These are phyloP conservation scores for Cryphonectria japonica DNA, from an alignment of 2,329 filamentous ascomycete genomes.

Conservation along the genomic window DNA sequence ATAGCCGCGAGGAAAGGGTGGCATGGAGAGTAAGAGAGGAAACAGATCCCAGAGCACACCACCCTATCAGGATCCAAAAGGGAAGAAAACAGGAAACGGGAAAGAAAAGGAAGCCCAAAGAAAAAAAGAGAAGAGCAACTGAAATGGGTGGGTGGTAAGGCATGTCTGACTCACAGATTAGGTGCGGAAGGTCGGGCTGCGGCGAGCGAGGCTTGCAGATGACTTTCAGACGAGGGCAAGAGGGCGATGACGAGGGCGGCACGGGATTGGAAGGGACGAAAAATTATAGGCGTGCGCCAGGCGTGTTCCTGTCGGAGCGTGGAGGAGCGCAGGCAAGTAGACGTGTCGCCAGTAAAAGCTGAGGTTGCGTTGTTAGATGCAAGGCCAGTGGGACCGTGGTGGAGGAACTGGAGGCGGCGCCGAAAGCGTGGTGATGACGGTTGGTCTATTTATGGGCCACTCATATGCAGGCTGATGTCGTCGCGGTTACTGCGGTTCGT, in stretches of 20 bases:
- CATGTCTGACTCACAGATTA: slow-evolving; percentile 38
- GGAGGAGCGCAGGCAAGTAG: slow-evolving; percentile 30
- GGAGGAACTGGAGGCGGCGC: slow-evolving; percentile 34
- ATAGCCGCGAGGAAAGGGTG: background rate
- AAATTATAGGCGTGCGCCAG: slow-evolving; percentile 34
- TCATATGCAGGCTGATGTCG: slow-evolving; percentile 26
- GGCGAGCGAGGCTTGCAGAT: slow-evolving; percentile 27
- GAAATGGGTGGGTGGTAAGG: slow-evolving; percentile 23
- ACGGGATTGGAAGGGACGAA: slow-evolving; percentile 35
- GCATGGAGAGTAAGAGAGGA: background rate
- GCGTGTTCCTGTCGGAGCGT: slow-evolving; percentile 33
- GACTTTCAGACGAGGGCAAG: slow-evolving; percentile 21
- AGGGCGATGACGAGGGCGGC: slow-evolving; percentile 29
- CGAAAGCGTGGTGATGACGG: slow-evolving; percentile 32
- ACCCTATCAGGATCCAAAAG: slow-evolving; percentile 3
- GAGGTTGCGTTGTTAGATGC: slow-evolving; percentile 26
- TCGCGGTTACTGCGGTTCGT: slow-evolving; percentile 21
- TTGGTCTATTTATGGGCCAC: slow-evolving; percentile 31
- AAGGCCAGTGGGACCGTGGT: slow-evolving; percentile 27
- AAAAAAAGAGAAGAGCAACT: slow-evolving; percentile 9
- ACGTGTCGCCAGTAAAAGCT: slow-evolving; percentile 31
- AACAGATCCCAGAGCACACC: background rate
- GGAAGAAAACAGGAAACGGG: slow-evolving; percentile 12
- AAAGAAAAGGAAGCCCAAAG: slow-evolving; percentile 15
- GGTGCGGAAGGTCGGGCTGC: slow-evolving; percentile 22